These are phyloP conservation scores for Coemansia reversa DNA, from an alignment of 192 early-diverging fungal species.

Conservation along the genomic window DNA sequence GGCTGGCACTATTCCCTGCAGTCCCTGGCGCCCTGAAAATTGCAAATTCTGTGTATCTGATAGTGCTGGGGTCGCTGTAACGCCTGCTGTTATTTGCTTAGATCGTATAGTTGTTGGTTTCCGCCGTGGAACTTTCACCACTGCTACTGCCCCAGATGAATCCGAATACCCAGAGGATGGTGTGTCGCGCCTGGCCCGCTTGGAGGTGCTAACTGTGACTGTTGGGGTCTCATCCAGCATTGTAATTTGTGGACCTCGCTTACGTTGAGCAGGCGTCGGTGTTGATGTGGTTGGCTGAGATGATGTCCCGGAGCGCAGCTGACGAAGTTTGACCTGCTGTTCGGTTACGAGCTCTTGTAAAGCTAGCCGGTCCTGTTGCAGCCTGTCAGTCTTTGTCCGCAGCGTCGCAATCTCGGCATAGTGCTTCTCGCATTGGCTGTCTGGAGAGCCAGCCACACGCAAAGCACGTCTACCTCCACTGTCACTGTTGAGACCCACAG, in stretches of 20 bases:
- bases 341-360: slow-evolving; percentile 51
- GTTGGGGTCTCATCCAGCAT: not conserved
- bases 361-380: slow-evolving; percentile 38
- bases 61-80: not conserved
- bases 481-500: not conserved
- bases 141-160: not conserved
- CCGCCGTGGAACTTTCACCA: not conserved
- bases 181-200: slow-evolving; percentile 1
- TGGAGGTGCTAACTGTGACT: not conserved
- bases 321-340: slow-evolving; percentile 45
- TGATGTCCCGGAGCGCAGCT: slow-evolving; percentile 23
- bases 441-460: slow-evolving; percentile 1
- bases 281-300: not conserved
- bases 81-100: not conserved
- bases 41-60: not conserved
- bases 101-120: slow-evolving; percentile 3
- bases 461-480: slow-evolving; percentile 8
- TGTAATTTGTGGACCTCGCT: slow-evolving; percentile 3
- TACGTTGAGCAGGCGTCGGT: slow-evolving; percentile 14
- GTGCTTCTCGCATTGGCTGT: slow-evolving; percentile 21
- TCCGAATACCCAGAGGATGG: not conserved
- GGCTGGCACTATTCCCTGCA: slow-evolving; percentile 2
- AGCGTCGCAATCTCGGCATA: slow-evolving; percentile 38
- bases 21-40: not conserved
- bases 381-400: slow-evolving; percentile 30